A percentile compares a stretch with the other conserved stretches of the same genome.
Conservation (phyloP, 2,329 filamentous ascomycete species). For the Fusarium neocosmosporiellum region DNA sequence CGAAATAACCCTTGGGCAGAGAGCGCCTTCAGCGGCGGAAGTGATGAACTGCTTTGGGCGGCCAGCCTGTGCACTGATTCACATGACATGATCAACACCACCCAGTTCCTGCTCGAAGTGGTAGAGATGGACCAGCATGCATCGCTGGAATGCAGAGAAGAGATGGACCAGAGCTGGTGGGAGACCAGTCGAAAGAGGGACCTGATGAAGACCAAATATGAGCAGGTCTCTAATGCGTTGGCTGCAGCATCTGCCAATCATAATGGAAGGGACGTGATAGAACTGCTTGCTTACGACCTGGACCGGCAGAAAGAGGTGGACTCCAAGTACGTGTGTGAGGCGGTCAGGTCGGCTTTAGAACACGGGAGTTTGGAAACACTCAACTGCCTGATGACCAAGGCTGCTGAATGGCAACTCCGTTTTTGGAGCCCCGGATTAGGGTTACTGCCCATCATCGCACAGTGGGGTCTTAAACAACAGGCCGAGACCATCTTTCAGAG, state of each 20-base stretch:
- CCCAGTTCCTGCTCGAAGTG: neutral
- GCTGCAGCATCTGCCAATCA: neutral
- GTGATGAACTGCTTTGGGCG: neutral
- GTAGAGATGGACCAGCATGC: neutral
- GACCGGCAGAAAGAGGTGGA: neutral
- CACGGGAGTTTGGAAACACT: neutral
- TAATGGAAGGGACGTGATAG: neutral
- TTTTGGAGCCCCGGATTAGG: neutral
- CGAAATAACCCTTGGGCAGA: neutral
- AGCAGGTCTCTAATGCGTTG: neutral
- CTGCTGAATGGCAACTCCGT: neutral
- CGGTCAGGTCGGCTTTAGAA: neutral
- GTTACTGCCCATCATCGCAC: neutral
- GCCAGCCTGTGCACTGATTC: neutral
- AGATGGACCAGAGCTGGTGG: neutral
- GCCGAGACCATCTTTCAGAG: neutral
- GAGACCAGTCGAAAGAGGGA: neutral
- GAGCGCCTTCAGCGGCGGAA: neutral
- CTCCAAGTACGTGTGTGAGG: neutral
- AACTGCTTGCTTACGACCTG: neutral
- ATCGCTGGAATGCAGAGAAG: neutral
- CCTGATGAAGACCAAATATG: neutral
- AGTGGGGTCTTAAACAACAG: neutral
- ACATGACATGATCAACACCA: neutral
- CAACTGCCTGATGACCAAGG: neutral